phyloP scores from a whole-genome alignment of 2,329 filamentous ascomycete genomes.

The Paraconiothyrium sp. region DNA sequence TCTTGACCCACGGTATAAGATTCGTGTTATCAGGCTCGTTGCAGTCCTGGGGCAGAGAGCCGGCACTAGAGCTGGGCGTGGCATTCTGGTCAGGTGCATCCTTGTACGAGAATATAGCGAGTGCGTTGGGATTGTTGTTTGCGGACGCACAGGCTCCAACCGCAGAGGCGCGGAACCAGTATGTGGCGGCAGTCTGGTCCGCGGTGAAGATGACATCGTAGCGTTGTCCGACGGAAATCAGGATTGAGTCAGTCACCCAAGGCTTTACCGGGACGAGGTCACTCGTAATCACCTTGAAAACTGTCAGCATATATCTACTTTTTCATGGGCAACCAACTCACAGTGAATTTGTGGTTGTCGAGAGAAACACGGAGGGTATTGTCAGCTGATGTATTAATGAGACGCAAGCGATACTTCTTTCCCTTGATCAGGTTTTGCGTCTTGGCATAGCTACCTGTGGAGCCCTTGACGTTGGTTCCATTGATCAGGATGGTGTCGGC shows the following conservation, averaged over 20 bases:
- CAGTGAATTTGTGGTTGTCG: slow-evolving; percentile 51
- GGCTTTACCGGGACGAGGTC: slow-evolving; percentile 53
- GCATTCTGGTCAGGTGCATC: slow-evolving; percentile 4
- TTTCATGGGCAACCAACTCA: slow-evolving; percentile 21
- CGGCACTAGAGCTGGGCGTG: slow-evolving; percentile 13
- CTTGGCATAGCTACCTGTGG: slow-evolving; percentile 28
- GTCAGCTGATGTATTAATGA: slow-evolving; percentile 60
- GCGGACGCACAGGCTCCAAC: slow-evolving; percentile 46
- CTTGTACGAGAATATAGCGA: slow-evolving; percentile 17
- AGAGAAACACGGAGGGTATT: slow-evolving; percentile 36
- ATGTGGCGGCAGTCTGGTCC: slow-evolving; percentile 51
- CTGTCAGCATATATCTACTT: not conserved
- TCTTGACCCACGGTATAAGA: slow-evolving; percentile 37
- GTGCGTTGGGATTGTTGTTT: slow-evolving; percentile 38
- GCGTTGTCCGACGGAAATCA: slow-evolving; percentile 54
- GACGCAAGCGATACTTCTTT: slow-evolving; percentile 63
- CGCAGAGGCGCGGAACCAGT: slow-evolving; percentile 55
- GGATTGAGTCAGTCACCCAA: slow-evolving; percentile 46
- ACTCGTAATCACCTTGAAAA: slow-evolving; percentile 34
- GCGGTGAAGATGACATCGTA: slow-evolving; percentile 57
- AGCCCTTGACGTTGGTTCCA: slow-evolving; percentile 37
- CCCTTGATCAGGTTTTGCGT: slow-evolving; percentile 47
- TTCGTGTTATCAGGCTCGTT: slow-evolving; percentile 39
- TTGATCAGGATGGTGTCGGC: slow-evolving; percentile 51
- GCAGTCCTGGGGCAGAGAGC: slow-evolving; percentile 31